phyloP scores from a whole-genome alignment of 2,329 filamentous ascomycete species.

The Trichocomaceae sp. region DNA sequence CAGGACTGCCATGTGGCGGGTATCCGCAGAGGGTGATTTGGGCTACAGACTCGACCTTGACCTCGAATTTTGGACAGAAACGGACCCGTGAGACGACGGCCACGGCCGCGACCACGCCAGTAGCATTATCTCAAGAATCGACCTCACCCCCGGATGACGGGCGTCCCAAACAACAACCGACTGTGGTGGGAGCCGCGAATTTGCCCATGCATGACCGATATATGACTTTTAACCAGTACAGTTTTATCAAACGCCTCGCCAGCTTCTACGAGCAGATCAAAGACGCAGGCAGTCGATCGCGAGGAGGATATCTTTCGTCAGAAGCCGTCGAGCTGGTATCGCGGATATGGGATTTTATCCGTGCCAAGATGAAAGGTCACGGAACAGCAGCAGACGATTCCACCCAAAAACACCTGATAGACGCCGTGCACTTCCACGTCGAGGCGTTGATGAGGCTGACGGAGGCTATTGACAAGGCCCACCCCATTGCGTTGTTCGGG shows the following conservation, averaged over 20 bases:
- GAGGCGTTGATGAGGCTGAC: conserved; percentile 34
- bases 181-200: not conserved
- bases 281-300: conserved; percentile 13
- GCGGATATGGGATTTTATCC: conserved; percentile 21
- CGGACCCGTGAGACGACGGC: not conserved
- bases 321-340: conserved; percentile 22
- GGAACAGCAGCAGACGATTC: conserved; percentile 16
- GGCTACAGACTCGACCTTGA: conserved; percentile 17
- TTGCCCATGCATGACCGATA: conserved; percentile 9
- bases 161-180: not conserved
- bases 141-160: not conserved
- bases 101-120: not conserved
- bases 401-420: conserved; percentile 2
- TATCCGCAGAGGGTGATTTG: conserved; percentile 25
- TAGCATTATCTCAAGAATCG: conserved; percentile 6
- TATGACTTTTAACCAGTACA: conserved; percentile 19
- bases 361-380: conserved; percentile 17
- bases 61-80: conserved; percentile 11
- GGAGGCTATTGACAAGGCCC: conserved; percentile 33
- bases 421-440: conserved; percentile 25
- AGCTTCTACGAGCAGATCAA: conserved; percentile 22
- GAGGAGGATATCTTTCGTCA: conserved; percentile 16
- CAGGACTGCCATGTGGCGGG: conserved; percentile 17
- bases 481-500: conserved; percentile 39
- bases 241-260: conserved; percentile 22